phyloP scores from a whole-genome alignment of 768 basidiomycete genomes.

The Bullera alba region DNA sequence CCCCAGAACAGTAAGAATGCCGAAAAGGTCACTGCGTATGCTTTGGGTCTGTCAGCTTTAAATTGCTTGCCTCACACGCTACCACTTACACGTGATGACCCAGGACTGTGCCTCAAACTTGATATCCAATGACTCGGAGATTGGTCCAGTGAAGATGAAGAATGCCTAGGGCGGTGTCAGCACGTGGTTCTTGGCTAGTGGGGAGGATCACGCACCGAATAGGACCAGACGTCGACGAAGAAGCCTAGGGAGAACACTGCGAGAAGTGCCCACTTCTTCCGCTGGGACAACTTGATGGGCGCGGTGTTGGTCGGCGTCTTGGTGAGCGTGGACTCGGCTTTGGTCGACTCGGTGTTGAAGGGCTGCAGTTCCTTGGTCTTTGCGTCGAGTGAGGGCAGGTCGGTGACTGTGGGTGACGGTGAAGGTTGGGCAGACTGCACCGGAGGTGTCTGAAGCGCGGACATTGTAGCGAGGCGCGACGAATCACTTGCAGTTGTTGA shows the following conservation, averaged over 20 bases:
- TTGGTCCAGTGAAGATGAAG: conserved; percentile 14
- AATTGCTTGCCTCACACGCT: background rate
- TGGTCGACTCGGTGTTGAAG: no score
- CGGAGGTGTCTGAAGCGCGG: no score
- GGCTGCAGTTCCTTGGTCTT: no score
- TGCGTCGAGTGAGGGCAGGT: no score
- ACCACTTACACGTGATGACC: conserved; percentile 7
- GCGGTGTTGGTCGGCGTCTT: no score
- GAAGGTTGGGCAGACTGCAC: no score
- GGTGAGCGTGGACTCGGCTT: no score
- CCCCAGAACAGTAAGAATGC: conserved; percentile 30
- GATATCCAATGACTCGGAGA: conserved; percentile 8
- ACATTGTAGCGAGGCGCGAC: no score
- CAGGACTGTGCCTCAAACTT: conserved; percentile 6
- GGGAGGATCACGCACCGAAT: background rate
- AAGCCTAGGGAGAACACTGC: conserved; percentile 13
- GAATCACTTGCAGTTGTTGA: no score
- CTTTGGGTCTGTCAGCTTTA: conserved; percentile 6
- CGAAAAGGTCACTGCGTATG: conserved; percentile 28
- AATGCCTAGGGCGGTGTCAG: background rate
- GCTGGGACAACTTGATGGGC: conserved; percentile 7
- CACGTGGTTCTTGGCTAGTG: no score
- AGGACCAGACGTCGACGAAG: conserved; percentile 18
- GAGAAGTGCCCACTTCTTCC: conserved; percentile 14
- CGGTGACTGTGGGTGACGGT: no score